Evolutionary conservation across 2,329 filamentous ascomycete species (phyloP), one percentile per base, ranked within the genome.

Genomic region (Huntiella decipiens): DNA sequence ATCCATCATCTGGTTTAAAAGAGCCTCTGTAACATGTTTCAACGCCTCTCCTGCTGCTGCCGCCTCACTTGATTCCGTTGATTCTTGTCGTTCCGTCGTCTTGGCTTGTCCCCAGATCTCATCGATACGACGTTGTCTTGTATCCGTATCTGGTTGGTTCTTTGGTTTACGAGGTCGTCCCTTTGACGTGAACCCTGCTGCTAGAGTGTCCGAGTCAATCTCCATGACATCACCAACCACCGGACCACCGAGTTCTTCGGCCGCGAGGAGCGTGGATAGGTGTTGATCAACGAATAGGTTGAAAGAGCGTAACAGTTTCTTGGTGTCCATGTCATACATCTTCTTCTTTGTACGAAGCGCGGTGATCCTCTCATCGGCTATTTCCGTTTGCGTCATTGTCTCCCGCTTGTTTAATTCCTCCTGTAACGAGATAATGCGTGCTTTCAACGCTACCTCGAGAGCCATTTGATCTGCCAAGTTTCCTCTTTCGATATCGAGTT

Each of bases 161-260:
- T 66, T 71, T 11, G 59, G 47, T 53, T 67, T 71, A 53, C 69
- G 74, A 15, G 63, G 62, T 51, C 71, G 74, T 10, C 74, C 74
- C 49, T 74, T 70, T 0, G 70, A 60, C 52, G 66, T 77, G 57
- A 79, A 79, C 1, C 73, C 74, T 6, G 67, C 70, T 4, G 66
- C 68, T 4, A 79, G 60, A 51, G 71, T 71, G 38, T 79, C 70
- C 6, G 70, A 54, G 65, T 77, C 61, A 16, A 82, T 55, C 58
- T 81, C 74, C 56, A 80, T 67, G 53, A 79, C 66, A 52, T 84
- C 79, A 3, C 85, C 82, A 1, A 87, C 82, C 8, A 86, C 79
- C 0, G 85, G 84, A 0, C 85, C 84, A 5, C 85, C 85, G 1
- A 87, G 67, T 55, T 86, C 82, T 61, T 92, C 85, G 1, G 82